Evolutionary conservation across 148 eudicot genomes (phyloP).

Genomic region (Chenopodium album): DNA sequence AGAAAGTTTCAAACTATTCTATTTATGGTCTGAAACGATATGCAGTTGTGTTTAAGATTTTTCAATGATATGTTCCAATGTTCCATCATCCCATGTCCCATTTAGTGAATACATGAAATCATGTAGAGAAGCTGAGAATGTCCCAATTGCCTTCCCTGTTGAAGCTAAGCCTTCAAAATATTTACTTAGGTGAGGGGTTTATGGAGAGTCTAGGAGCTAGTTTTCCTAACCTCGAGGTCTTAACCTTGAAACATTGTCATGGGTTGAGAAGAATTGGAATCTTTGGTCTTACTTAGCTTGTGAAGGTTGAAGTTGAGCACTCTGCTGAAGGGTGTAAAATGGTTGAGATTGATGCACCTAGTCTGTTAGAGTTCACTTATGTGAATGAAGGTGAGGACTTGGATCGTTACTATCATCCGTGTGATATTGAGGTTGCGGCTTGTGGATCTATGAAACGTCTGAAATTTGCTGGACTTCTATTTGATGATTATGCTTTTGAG

Average conservation of each 20-base stretch:
- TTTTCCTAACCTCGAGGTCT: slow-evolving; percentile 8
- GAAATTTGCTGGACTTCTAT: not conserved
- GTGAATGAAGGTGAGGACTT: not conserved
- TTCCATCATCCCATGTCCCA: no score
- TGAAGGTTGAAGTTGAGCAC: not conserved
- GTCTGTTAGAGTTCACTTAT: slow-evolving; percentile 4
- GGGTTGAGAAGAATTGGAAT: not conserved
- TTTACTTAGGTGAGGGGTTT: not conserved
- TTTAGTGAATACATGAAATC: no score
- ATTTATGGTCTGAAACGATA: no score
- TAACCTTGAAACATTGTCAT: not conserved
- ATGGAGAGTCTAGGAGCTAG: not conserved
- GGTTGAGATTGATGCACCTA: slow-evolving; percentile 7
- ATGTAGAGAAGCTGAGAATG: no score
- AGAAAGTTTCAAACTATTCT: no score
- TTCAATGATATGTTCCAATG: no score
- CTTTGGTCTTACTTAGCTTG: slow-evolving; percentile 3
- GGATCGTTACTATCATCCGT: not conserved
- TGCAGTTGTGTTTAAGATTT: no score
- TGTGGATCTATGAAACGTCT: slow-evolving; percentile 11
- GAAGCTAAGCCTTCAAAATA: not conserved
- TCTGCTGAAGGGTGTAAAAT: not conserved
- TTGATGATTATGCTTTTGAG: not conserved
- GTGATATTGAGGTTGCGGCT: slow-evolving; percentile 1
- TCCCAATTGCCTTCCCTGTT: not conserved